Conservation (phyloP, 352 stramenopile genomes). For the Thraustochytrium sp. region DNA sequence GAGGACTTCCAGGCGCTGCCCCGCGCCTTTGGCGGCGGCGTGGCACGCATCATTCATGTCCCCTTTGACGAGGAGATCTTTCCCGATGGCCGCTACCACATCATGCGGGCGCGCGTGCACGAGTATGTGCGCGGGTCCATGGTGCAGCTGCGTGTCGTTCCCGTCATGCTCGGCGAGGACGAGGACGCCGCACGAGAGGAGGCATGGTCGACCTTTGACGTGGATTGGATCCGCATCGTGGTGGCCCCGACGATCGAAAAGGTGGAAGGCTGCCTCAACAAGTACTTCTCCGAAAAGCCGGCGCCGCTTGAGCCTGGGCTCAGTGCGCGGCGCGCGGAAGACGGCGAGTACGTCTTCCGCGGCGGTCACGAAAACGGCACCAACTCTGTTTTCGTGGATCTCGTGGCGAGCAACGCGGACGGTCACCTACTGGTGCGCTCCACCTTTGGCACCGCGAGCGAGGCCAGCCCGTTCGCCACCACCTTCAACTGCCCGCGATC, state of each 20-base stretch:
- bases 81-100: background rate
- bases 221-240: slow-evolving; percentile 30
- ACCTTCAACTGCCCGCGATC: slow-evolving; percentile 28
- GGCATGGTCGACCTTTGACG: background rate
- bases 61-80: background rate
- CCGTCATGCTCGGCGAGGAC: background rate
- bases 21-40: background rate
- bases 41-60: background rate
- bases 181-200: background rate
- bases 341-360: slow-evolving; percentile 8
- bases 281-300: background rate
- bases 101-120: background rate
- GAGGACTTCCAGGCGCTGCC: slow-evolving; percentile 13
- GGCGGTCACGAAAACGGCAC: background rate
- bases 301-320: background rate
- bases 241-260: slow-evolving; percentile 11
- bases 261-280: slow-evolving; percentile 32
- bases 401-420: background rate
- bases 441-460: background rate
- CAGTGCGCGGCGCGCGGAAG: background rate
- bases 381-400: background rate
- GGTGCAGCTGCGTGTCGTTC: background rate
- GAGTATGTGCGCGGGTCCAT: background rate
- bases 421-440: background rate
- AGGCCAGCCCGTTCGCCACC: background rate